Conservation (phyloP, 2,329 filamentous ascomycete species). For the Graphilbum sp. region DNA sequence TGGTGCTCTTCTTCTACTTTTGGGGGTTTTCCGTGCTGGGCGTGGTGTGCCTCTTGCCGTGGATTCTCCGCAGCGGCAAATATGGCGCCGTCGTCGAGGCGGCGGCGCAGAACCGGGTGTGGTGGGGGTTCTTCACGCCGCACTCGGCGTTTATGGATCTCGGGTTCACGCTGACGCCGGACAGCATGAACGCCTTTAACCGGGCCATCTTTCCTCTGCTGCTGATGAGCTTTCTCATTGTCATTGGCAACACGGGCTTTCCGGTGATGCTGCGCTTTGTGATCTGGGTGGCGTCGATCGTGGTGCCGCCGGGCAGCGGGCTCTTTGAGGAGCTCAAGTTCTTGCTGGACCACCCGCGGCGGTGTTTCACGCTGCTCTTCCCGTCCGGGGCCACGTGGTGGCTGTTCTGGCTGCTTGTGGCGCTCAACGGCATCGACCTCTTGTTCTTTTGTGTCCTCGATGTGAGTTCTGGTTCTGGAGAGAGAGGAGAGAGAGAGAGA, state of each 20-base stretch:
- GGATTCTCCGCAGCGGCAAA: slow-evolving; percentile 48
- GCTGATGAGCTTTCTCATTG: slow-evolving; percentile 68
- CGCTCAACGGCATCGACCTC: slow-evolving; percentile 71
- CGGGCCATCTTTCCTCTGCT: slow-evolving; percentile 60
- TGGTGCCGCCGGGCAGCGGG: slow-evolving; percentile 47
- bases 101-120: slow-evolving; percentile 48
- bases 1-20: slow-evolving; percentile 67
- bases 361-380: slow-evolving; percentile 91
- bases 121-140: slow-evolving; percentile 88
- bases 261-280: slow-evolving; percentile 86
- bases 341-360: slow-evolving; percentile 80
- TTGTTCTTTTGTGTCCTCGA: slow-evolving; percentile 89
- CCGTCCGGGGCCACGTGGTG: slow-evolving; percentile 87
- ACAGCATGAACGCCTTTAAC: slow-evolving; percentile 88
- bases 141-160: slow-evolving; percentile 87
- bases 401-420: slow-evolving; percentile 72
- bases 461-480: slow-evolving; percentile 31
- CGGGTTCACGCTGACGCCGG: slow-evolving; percentile 80
- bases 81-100: slow-evolving; percentile 51
- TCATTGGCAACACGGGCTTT: slow-evolving; percentile 91
- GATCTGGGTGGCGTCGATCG: slow-evolving; percentile 65
- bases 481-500: neutral
- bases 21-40: slow-evolving; percentile 69
- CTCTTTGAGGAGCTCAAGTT: slow-evolving; percentile 85
- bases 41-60: slow-evolving; percentile 58